Conservation (phyloP, 306 rosid species). For the Acacia melanoxylon region DNA sequence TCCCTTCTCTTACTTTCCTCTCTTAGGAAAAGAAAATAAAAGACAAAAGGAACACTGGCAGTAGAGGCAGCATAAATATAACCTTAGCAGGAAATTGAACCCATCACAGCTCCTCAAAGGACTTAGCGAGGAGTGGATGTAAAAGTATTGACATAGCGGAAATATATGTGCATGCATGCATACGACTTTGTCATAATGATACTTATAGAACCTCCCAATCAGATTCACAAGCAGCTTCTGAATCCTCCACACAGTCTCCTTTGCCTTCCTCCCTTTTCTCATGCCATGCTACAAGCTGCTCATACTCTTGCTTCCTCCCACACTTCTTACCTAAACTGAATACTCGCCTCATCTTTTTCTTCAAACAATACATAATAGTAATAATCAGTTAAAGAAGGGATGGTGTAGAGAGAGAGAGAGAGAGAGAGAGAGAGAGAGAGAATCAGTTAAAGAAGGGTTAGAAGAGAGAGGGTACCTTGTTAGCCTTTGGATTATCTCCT, state of each 20-base stretch:
- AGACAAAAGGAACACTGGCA: not conserved
- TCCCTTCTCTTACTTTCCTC: not conserved
- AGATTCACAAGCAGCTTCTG: conserved; percentile 41
- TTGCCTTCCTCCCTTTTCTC: conserved; percentile 34
- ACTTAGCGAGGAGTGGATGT: conserved; percentile 17
- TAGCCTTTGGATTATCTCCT: conserved; percentile 34
- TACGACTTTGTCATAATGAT: conserved; percentile 19
- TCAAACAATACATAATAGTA: not conserved
- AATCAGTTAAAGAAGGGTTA: not conserved
- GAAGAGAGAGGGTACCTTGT: conserved; percentile 50
- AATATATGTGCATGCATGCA: conserved; percentile 49
- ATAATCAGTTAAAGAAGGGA: conserved; percentile 20
- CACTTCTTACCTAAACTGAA: conserved; percentile 60
- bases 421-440: not conserved
- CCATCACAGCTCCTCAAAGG: conserved; percentile 10
- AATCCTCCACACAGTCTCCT: conserved; percentile 26
- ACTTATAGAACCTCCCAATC: conserved; percentile 89
- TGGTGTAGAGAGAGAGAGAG: not conserved
- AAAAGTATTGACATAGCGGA: conserved; percentile 2
- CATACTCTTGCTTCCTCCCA: conserved; percentile 76
- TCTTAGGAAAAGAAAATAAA: not conserved
- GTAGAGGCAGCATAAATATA: not conserved
- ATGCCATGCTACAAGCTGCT: conserved; percentile 65
- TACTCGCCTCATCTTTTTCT: conserved; percentile 59
- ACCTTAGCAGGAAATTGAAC: conserved; percentile 2